These are phyloP conservation scores for Pyrus bretschneideri DNA, from an alignment of 306 rosid genomes.

Conservation along the genomic window DNA sequence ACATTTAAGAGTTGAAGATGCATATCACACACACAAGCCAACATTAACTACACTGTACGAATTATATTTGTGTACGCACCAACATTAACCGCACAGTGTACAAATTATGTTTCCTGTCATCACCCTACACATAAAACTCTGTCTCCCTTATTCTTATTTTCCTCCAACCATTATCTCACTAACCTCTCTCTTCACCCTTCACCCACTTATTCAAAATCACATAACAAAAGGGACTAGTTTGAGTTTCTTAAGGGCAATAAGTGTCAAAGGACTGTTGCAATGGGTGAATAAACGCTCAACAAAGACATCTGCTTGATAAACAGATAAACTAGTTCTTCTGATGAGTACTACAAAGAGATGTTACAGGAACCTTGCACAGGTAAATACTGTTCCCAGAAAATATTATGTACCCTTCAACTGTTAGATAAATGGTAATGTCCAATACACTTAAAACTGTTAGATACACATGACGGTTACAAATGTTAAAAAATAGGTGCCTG, in stretches of 20 bases:
- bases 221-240: too few species aligned
- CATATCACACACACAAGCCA: background rate
- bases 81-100: background rate
- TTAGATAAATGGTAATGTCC: background rate
- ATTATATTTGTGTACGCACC: background rate
- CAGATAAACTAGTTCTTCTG: too few species aligned
- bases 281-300: too few species aligned
- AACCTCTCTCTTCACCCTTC: too few species aligned
- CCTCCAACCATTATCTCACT: too few species aligned
- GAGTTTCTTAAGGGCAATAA: too few species aligned
- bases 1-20: background rate
- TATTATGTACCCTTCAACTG: background rate
- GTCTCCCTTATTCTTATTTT: too few species aligned
- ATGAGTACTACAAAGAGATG: background rate
- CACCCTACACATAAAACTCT: background rate
- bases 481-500: background rate
- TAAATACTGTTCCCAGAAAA: background rate
- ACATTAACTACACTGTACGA: background rate
- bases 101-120: background rate
- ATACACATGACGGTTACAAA: background rate
- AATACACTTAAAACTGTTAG: background rate
- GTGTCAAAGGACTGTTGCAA: too few species aligned
- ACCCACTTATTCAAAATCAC: too few species aligned
- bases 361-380: background rate
- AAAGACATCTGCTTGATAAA: too few species aligned